Conservation (phyloP, 306 rosid genomes). For the Mimosa bimucronata region DNA sequence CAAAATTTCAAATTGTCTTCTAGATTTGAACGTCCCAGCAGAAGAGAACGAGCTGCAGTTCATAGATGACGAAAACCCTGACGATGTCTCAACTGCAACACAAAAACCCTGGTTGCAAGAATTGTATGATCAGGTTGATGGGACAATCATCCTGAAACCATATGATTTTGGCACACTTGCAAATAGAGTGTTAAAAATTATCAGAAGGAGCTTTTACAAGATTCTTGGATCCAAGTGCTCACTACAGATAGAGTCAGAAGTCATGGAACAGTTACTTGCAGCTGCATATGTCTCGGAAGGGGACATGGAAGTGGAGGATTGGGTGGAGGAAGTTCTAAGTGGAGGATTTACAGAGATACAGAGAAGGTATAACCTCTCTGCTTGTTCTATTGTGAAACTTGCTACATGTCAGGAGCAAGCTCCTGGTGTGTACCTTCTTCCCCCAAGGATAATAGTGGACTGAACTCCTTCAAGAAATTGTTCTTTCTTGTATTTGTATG, state of each 20-base stretch:
- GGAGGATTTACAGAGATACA: constrained; percentile 63
- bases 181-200: constrained; percentile 50
- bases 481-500: constrained; percentile 46
- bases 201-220: constrained; percentile 53
- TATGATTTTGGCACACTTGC: constrained; percentile 72
- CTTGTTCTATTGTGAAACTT: constrained; percentile 63
- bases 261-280: constrained; percentile 74
- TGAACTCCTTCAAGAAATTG: constrained; percentile 40
- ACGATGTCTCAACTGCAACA: constrained; percentile 48
- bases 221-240: constrained; percentile 48
- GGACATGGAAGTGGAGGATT: constrained; percentile 61
- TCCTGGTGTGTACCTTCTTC: constrained; percentile 51
- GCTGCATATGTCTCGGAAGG: constrained; percentile 63
- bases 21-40: constrained; percentile 92
- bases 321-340: constrained; percentile 79
- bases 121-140: constrained; percentile 55
- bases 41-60: constrained; percentile 56
- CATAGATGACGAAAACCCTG: constrained; percentile 39
- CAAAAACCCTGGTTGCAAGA: constrained; percentile 72
- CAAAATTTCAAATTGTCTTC: constrained; percentile 51
- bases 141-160: constrained; percentile 70
- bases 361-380: constrained; percentile 49
- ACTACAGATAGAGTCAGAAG: constrained; percentile 64
- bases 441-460: constrained; percentile 58
- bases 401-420: constrained; percentile 54